Percentiles rank a stretch among this genome's conserved stretches.
phyloP scores from a whole-genome alignment of 192 early-diverging fungal genomes.

The Piromyces finnis region DNA sequence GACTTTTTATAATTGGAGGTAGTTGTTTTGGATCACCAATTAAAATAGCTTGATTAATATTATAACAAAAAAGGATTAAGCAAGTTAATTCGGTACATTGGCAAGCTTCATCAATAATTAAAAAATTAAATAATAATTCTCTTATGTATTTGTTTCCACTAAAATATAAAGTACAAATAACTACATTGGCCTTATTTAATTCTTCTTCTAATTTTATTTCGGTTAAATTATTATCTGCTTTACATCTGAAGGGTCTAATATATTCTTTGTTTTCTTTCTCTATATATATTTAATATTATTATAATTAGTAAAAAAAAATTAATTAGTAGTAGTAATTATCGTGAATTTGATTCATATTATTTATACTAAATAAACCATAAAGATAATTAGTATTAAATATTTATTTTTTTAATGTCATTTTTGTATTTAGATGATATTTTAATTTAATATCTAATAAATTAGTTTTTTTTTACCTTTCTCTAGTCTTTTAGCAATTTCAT shows the following conservation, averaged over 20 bases:
- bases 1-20: conserved; percentile 72
- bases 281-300: conserved; percentile 23
- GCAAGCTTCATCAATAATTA: conserved; percentile 93
- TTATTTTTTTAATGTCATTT: too few species aligned
- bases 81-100: conserved; percentile 75
- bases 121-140: conserved; percentile 32
- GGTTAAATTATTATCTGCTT: conserved; percentile 36
- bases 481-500: conserved; percentile 84
- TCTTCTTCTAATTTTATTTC: conserved; percentile 28
- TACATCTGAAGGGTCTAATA: conserved; percentile 52
- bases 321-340: too few species aligned
- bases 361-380: too few species aligned
- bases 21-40: conserved; percentile 92
- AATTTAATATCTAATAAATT: conserved; percentile 5
- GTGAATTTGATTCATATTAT: too few species aligned
- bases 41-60: conserved; percentile 57
- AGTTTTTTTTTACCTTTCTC: conserved; percentile 31
- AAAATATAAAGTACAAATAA: conserved; percentile 64
- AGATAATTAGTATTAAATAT: too few species aligned
- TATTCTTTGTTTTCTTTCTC: conserved; percentile 60
- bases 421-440: too few species aligned
- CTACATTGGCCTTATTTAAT: conserved; percentile 57
- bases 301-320: too few species aligned
- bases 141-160: conserved; percentile 68
- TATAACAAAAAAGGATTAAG: conserved; percentile 73